A percentile compares a stretch with the other conserved stretches of the same genome.
Evolutionary conservation across 2,329 filamentous ascomycete species (phyloP).

Genomic region (Aspergillus sp.): DNA sequence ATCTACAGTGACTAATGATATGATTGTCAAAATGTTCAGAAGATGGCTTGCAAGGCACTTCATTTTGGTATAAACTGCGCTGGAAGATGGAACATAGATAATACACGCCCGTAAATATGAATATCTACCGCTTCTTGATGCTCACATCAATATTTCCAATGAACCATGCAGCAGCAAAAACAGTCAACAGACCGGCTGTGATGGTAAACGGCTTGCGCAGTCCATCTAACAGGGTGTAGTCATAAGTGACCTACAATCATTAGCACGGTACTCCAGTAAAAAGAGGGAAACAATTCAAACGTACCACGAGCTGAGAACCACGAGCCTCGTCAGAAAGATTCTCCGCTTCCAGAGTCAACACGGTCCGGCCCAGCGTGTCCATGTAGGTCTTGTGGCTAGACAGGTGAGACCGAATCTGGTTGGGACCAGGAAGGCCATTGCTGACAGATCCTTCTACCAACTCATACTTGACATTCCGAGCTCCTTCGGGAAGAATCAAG

Average conservation of each 20-base stretch:
- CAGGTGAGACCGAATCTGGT: conserved; percentile 47
- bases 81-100: conserved; percentile 7
- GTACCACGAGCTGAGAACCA: conserved; percentile 68
- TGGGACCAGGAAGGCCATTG: conserved; percentile 62
- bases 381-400: conserved; percentile 81
- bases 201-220: conserved; percentile 83
- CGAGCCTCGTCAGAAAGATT: conserved; percentile 89
- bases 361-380: conserved; percentile 83
- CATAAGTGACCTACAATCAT: conserved; percentile 61
- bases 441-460: conserved; percentile 63
- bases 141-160: conserved; percentile 74
- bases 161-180: conserved; percentile 69
- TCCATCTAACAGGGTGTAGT: conserved; percentile 66
- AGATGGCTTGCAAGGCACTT: no score
- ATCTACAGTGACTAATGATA: no score
- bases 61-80: background rate
- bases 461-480: conserved; percentile 55
- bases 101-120: conserved; percentile 6
- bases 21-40: no score
- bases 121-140: conserved; percentile 55
- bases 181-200: conserved; percentile 62
- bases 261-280: conserved; percentile 1
- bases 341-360: conserved; percentile 68
- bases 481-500: conserved; percentile 84
- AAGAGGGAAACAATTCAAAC: conserved; percentile 11